Evolutionary conservation across 2,329 filamentous ascomycete genomes (phyloP).

Genomic region (Fusarium sororula): DNA sequence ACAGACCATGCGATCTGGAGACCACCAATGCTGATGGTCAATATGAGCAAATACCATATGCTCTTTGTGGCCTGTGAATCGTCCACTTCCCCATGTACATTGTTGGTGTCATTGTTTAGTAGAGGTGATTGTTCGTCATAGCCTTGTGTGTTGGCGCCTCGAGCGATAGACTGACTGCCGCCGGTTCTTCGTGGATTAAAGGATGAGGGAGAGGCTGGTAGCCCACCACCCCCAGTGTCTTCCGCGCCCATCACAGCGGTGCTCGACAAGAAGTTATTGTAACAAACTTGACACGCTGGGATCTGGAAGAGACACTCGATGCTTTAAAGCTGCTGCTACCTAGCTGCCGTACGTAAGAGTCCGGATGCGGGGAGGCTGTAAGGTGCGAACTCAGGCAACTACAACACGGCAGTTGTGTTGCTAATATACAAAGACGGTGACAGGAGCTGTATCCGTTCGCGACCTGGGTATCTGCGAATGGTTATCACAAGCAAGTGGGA

Average conservation of each 20-base stretch:
- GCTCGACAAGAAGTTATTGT: background rate
- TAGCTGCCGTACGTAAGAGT: slow-evolving; percentile 11
- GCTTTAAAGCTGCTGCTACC: slow-evolving; percentile 12
- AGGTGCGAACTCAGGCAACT: background rate
- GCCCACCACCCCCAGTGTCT: background rate
- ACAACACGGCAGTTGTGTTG: slow-evolving; percentile 6
- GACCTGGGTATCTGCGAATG: slow-evolving; percentile 14
- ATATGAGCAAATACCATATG: slow-evolving; percentile 82
- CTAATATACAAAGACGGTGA: slow-evolving; percentile 5
- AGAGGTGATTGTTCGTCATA: slow-evolving; percentile 47
- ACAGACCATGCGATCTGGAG: slow-evolving; percentile 97
- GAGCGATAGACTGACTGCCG: slow-evolving; percentile 30
- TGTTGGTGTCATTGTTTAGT: slow-evolving; percentile 31
- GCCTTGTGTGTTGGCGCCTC: slow-evolving; percentile 12
- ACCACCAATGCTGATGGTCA: slow-evolving; percentile 88
- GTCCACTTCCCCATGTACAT: slow-evolving; percentile 27
- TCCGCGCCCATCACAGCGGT: slow-evolving; percentile 26
- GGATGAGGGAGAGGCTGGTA: slow-evolving; percentile 8
- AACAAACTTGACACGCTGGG: slow-evolving; percentile 7
- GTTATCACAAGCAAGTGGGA: slow-evolving; percentile 6
- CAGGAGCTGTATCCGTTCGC: background rate
- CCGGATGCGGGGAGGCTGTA: slow-evolving; percentile 21
- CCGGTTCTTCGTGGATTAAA: slow-evolving; percentile 15
- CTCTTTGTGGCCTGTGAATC: slow-evolving; percentile 75
- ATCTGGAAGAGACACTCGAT: slow-evolving; percentile 3